Conservation (phyloP, 2,329 filamentous ascomycete species). For the Cryphonectria japonica region DNA sequence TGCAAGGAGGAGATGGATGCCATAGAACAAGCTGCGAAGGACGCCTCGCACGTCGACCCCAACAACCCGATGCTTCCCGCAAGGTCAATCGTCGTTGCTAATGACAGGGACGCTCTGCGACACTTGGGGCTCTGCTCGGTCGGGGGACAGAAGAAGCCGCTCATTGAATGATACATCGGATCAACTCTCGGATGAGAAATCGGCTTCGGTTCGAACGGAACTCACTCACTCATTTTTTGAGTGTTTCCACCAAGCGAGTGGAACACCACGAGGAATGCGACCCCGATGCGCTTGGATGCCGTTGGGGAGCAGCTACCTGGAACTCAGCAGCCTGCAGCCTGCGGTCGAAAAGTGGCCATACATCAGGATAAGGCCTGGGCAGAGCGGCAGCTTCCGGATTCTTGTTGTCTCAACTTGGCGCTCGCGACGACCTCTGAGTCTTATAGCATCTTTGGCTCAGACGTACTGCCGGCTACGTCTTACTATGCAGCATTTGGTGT, state of each 20-base stretch:
- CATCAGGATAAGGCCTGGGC: background rate
- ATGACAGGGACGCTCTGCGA: constrained; percentile 67
- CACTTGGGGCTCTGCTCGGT: constrained; percentile 67
- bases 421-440: background rate
- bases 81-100: constrained; percentile 77
- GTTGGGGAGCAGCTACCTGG: background rate
- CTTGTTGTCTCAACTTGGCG: background rate
- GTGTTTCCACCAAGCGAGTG: background rate
- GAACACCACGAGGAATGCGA: background rate
- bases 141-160: constrained; percentile 66
- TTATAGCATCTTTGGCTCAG: background rate
- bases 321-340: background rate
- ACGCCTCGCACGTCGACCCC: constrained; percentile 83
- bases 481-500: background rate
- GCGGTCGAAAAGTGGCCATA: background rate
- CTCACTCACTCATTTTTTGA: background rate
- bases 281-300: background rate
- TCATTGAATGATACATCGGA: constrained; percentile 58
- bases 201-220: background rate
- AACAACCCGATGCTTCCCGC: constrained; percentile 94
- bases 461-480: background rate
- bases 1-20: constrained; percentile 99
- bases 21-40: constrained; percentile 93
- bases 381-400: background rate
- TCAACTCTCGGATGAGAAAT: background rate